Base-by-base conservation (phyloP, 2,329 filamentous ascomycete species). In the Penicillium sp. region DNA sequence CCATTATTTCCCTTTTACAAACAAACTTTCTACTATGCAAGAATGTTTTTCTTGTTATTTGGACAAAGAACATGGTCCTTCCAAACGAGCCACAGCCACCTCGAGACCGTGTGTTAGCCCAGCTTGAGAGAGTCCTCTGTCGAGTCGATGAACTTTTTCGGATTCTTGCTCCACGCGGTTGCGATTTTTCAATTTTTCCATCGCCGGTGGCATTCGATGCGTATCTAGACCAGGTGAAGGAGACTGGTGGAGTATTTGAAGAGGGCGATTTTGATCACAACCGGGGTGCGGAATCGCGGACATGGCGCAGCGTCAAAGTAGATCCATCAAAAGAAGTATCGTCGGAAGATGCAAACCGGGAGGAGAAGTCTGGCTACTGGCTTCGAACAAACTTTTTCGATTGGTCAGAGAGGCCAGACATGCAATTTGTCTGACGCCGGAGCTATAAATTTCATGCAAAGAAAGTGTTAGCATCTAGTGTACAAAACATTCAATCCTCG, bases 291-390 rank as follows among this genome's bases (percentile, higher is more conserved):
- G 49, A 35, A 53, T 53, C 28, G 15, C 15, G 49, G 12, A n/a
- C 37, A n/a, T 53, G 49, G 49, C 49, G 49, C 2, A 53, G 49
- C n/a, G 49, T 53, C n/a, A 30, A 24, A 22, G 6, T 49, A n/a
- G 19, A 17, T 49, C 9, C 40, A 42, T 15, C 19, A 12, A 19
- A 42, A 3, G 40, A 42, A 15, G n/a, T 7, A 22, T 19, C 9
- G 5, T 22, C n/a, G 40, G 13, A 22, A 15, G 1, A 22, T 7
- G 6, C 40, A 42, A 9, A 2, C 19, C 4, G 10, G 7, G 24
- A 49, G 24, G 8, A 2, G 12, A 7, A 28, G 9, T n/a, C 17
- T 2, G 45, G 45, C 22, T 49, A 49, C 17, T 49, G 45, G 22
- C 1, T 49, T 49, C 45, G 45, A 49, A 15, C 45, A 30, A 49